Base-by-base conservation (phyloP, 371 early-diverging fungal species). In the Cokeromyces recurvatus region DNA sequence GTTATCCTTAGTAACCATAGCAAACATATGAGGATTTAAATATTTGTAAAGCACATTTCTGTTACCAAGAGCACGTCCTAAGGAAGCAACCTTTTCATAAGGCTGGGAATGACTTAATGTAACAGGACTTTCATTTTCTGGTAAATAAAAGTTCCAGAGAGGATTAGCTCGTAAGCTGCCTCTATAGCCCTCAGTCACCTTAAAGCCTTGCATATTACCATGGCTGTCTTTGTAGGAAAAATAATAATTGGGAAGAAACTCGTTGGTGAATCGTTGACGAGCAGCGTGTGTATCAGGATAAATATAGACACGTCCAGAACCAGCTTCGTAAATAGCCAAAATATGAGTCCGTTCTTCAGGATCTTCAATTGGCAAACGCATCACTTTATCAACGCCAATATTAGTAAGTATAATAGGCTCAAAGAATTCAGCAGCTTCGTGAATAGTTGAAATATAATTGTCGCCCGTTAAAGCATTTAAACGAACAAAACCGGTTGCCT, bases 41-140 rank as follows among this genome's bases (percentile, higher is more conserved):
- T 95, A 97, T 68, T 97, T 97, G 87, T 92, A 97, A 20, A 90
- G 77, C 11, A 97, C 97, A 27, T 87, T 82, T 19, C 98, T 90
- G 64, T 95, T 86, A 44, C 94, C 95, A 8, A 95, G 81, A 4
- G 94, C 94, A 10, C 92, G 85, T 5, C 98, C 98, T 16, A 92
- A 47, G 7, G 90, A 89, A 2, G 98, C 91, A 10, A 92, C 78
- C 34, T 77, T 73, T 36, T 82, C 84, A 40, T 64, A 38, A 12
- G 56, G 43, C 22, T 58, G 64, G 8, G 48, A 50, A 12, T 51
- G 51, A 32, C 67, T 74, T 8, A 80, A 25, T 3, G 76, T 71
- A 0, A 79, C 78, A 34, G 86, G 49, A 22, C 48, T 57, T 54
- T 87, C 87, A 11, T 67, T 78, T 2, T 58, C 64, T 0, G 88